Conservation (phyloP, 148 eudicot genomes). For the Rhododendron vialii region DNA sequence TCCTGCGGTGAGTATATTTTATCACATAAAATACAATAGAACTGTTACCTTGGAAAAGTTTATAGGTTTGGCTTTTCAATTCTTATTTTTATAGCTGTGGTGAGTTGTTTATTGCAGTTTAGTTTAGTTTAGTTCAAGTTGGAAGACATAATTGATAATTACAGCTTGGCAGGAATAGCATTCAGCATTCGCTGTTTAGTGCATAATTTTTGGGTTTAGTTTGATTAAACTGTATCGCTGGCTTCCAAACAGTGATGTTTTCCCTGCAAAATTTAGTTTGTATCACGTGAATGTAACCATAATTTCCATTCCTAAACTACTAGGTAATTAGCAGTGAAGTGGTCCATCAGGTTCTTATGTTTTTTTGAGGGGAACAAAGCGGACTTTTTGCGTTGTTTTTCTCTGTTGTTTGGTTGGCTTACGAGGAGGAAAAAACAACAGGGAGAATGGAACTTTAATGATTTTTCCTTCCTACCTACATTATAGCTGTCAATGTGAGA, state of each 20-base stretch:
- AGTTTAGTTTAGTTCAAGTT: constrained; percentile 3
- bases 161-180: neutral
- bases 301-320: neutral
- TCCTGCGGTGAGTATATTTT: constrained; percentile 56
- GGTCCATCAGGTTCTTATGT: neutral
- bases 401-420: neutral
- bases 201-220: neutral
- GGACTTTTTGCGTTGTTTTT: neutral
- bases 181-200: neutral
- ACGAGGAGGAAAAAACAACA: neutral
- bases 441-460: neutral
- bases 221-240: neutral
- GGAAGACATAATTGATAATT: neutral
- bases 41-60: neutral
- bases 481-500: neutral
- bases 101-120: neutral
- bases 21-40: neutral
- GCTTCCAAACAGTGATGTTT: neutral
- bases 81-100: neutral
- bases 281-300: neutral
- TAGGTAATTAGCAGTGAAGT: neutral
- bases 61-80: neutral
- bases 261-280: neutral
- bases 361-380: neutral
- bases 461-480: neutral